Evolutionary conservation across 2,329 filamentous ascomycete genomes (phyloP), one percentile per base, ranked within the genome.

Genomic region (Periconia sp.): DNA sequence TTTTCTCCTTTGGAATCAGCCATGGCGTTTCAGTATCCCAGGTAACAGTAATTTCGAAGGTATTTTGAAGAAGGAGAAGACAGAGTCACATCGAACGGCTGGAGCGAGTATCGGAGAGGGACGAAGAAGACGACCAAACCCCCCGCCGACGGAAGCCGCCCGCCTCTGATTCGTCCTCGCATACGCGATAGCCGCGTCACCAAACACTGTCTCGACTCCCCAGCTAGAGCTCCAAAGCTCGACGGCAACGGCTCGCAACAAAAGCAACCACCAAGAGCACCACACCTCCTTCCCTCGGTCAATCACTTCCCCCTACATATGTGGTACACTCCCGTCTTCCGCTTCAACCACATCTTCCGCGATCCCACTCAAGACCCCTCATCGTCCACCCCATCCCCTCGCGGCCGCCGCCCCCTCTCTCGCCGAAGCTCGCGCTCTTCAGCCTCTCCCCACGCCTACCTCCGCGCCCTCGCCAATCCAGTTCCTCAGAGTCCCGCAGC

Each of bases 1-100:
- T 71, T 67, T 37, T 69, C 60, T 43, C 66, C 65, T 23, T 68
- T 59, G 35, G 62, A 57, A 47, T 57, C 53, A 40, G 71, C 60
- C 73, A 75, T 76, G 14, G 33, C 53, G 30, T 27, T 53, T 18
- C 2, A 23, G 27, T 52, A 9, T 45, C 33, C 31, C 49, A 31
- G 13, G 8, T 15, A 40, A 37, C 13, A 5, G 33, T 37, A 27
- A 7, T 40, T 23, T 33, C 40, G 30, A 31, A 45, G 17, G 27
- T 53, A 23, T 23, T 46, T 46, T 52, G 50, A 59, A n/a, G 19
- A 50, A 46, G 49, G 58, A 40, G 44, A 10, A 19, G 15, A n/a
- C 15, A 40, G 31, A 17, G 17, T 37, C 33, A 37, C 33, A 37
- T 14, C 11, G 6, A 37, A 37, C 33, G 13, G 23, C 15, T 11